Base-by-base conservation (phyloP, 2,329 filamentous ascomycete genomes). In the Cryphonectria radicalis region DNA sequence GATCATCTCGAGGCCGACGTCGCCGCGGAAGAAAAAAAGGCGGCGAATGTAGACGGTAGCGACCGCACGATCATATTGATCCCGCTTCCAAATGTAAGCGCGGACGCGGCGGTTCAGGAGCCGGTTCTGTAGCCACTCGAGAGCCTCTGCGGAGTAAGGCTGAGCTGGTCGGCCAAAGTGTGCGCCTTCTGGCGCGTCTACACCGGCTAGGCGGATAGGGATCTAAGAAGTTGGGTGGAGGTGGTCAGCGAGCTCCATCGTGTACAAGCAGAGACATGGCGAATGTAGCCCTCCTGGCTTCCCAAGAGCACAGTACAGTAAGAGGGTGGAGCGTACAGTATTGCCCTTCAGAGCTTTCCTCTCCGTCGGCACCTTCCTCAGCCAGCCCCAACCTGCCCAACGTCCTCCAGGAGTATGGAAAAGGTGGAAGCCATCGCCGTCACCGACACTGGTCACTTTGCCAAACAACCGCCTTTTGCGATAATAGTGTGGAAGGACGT, bases 321-420 rank as follows among this genome's bases (percentile, higher is more conserved):
- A 55, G 19, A 69, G 63, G 63, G 11, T 37, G 43, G 55, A 42
- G 81, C 87, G 63, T 85, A 97, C 94, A 72, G 95, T 98, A 75
- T 92, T 90, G 72, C 91, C 90, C 78, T 89, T 93, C 73, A 97
- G 82, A 42, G 90, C 88, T 71, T 91, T 88, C 78, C 87, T 91
- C 70, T 87, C 89, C 17, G 83, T 86, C 0, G 94, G 95, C 8
- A 97, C 87, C 71, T 82, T 90, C 77, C 94, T 91, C 74, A 96
- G 78, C 94, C 93, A 97, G n/a, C 92, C 94, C 96, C 96, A 99
- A 68, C 96, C 96, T 14, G 92, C 87, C 67, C 95, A 81, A 75
- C 90, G 87, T 14, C 96, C 96, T n/a, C 95, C 95, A 0, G 96
- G 96, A 0, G 94, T 98, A 80, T 99, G 96, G 80, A 92, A 99